These are phyloP conservation scores for Schizonepeta tenuifolia DNA, from an alignment of 257 asterid species.

Conservation along the genomic window DNA sequence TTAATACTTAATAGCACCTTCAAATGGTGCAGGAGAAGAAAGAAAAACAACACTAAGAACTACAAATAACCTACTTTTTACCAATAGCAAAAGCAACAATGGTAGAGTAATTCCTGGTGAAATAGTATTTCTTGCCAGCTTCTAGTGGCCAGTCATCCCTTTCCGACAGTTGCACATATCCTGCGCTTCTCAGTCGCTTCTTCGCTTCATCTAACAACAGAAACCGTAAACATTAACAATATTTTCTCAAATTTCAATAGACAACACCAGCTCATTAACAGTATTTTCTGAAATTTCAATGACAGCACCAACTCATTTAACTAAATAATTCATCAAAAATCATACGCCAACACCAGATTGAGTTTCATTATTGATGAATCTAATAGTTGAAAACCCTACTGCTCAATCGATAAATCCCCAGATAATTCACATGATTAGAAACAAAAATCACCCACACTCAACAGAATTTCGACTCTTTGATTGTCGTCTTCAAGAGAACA, in stretches of 20 bases:
- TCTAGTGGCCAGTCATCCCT: constrained; percentile 83
- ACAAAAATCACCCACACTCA: not conserved
- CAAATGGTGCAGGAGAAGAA: not conserved
- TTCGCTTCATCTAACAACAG: constrained; percentile 72
- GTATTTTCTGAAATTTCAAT: not conserved
- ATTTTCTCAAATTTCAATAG: not conserved
- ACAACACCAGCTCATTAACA: not conserved
- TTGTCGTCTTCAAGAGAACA: too few relatives aligned
- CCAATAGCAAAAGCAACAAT: constrained; percentile 96
- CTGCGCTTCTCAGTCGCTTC: constrained; percentile 64
- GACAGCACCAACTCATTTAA: not conserved
- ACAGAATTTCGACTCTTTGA: not conserved
- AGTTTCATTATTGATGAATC: not conserved
- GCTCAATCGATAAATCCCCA: not conserved
- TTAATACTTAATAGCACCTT: not conserved
- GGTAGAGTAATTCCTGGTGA: constrained; percentile 91
- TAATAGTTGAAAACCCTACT: constrained; percentile 9
- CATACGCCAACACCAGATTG: not conserved
- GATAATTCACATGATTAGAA: not conserved
- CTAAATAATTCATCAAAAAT: not conserved
- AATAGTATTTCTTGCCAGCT: constrained; percentile 88
- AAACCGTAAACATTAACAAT: constrained; percentile 17
- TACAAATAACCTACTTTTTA: constrained; percentile 58
- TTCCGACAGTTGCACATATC: constrained; percentile 78
- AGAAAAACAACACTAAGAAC: not conserved